Evolutionary conservation across 495 filamentous ascomycete genomes (phyloP).

Genomic region (Trichoderma virens): DNA sequence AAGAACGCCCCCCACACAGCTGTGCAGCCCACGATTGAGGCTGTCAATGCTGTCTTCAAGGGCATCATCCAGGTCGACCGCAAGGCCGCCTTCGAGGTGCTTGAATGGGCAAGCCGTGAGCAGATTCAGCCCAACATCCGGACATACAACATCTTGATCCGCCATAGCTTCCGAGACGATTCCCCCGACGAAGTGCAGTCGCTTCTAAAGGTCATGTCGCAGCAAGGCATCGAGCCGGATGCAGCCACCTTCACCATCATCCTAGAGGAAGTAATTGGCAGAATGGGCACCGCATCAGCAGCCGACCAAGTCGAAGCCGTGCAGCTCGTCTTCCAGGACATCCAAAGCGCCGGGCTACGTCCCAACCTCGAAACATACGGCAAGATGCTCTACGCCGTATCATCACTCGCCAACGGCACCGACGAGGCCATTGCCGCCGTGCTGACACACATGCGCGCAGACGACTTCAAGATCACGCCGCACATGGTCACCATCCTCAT

Average conservation of each 20-base stretch:
- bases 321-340: slow-evolving; percentile 38
- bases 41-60: slow-evolving; percentile 55
- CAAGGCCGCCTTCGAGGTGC: slow-evolving; percentile 33
- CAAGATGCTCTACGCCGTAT: slow-evolving; percentile 55
- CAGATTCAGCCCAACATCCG: slow-evolving; percentile 50
- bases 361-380: slow-evolving; percentile 52
- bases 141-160: slow-evolving; percentile 65
- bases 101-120: slow-evolving; percentile 51
- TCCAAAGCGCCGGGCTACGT: slow-evolving; percentile 45
- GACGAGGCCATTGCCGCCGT: slow-evolving; percentile 47
- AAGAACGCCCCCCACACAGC: slow-evolving; percentile 28
- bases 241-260: slow-evolving; percentile 37
- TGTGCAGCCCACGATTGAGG: slow-evolving; percentile 48
- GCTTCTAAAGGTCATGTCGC: slow-evolving; percentile 36
- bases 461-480: slow-evolving; percentile 42
- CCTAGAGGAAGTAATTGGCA: slow-evolving; percentile 29
- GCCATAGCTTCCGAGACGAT: slow-evolving; percentile 41
- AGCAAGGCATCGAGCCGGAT: slow-evolving; percentile 26
- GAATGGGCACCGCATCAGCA: slow-evolving; percentile 14
- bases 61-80: slow-evolving; percentile 30
- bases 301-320: slow-evolving; percentile 27
- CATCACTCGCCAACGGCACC: slow-evolving; percentile 35
- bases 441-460: slow-evolving; percentile 48
- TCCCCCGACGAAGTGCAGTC: slow-evolving; percentile 20
- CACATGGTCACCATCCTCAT: slow-evolving; percentile 65